Evolutionary conservation across 1,284 basidiomycete genomes (phyloP).

Genomic region (Phaffia rhodozyma): DNA sequence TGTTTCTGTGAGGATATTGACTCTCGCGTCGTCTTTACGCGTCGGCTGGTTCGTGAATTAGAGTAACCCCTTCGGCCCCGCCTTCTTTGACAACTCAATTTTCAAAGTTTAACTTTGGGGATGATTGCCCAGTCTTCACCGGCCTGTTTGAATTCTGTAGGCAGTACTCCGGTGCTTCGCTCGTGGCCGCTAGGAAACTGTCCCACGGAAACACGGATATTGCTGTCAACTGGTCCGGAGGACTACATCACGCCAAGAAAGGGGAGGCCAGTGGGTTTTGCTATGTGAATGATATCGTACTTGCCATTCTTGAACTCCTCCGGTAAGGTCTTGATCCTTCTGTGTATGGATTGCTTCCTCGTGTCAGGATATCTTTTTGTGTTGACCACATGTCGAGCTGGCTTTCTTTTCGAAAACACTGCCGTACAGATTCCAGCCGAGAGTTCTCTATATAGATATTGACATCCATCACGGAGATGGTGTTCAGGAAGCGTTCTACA

Average conservation of each 20-base stretch:
- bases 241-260: constrained; percentile 89
- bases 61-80: constrained; percentile 31
- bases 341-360: neutral
- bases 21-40: constrained; percentile 11
- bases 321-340: constrained; percentile 43
- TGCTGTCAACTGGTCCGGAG: constrained; percentile 94
- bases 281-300: constrained; percentile 90
- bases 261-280: constrained; percentile 94
- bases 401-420: neutral
- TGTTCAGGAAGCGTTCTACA: constrained; percentile 95
- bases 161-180: constrained; percentile 80
- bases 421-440: constrained; percentile 60
- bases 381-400: neutral
- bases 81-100: constrained; percentile 53
- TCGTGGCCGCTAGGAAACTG: constrained; percentile 79
- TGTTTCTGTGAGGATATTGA: neutral
- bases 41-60: constrained; percentile 8
- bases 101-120: constrained; percentile 75
- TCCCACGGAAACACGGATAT: constrained; percentile 82
- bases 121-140: constrained; percentile 87
- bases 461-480: constrained; percentile 97
- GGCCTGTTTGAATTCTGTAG: constrained; percentile 87
- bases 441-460: constrained; percentile 92
- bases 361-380: neutral
- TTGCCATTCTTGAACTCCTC: constrained; percentile 82